Evolutionary conservation across 768 basidiomycete species (phyloP).

Genomic region (Thelephora aurantiotincta): DNA sequence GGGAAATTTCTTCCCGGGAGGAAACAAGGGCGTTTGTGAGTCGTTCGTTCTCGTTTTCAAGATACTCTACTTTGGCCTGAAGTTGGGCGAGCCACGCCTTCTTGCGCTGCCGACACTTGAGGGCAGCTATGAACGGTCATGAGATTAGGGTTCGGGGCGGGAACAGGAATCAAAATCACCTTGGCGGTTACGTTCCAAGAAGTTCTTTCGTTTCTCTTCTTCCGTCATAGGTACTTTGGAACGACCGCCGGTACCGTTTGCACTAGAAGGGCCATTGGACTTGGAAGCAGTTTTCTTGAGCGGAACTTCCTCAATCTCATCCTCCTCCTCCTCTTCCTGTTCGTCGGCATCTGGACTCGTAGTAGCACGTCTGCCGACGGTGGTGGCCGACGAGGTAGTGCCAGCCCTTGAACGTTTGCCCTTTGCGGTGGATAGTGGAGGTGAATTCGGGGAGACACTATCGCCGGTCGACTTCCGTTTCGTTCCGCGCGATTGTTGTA

Average conservation of each 20-base stretch:
- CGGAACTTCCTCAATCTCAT: constrained; percentile 10
- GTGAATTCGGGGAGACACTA: constrained; percentile 16
- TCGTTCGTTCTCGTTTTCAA: constrained; percentile 90
- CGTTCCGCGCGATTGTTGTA: constrained; percentile 26
- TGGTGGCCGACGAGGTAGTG: constrained; percentile 14
- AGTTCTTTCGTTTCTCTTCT: constrained; percentile 95
- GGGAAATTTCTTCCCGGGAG: constrained; percentile 83
- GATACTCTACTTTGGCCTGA: constrained; percentile 86
- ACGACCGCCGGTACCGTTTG: constrained; percentile 3
- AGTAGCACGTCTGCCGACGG: constrained; percentile 9
- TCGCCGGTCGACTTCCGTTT: constrained; percentile 59
- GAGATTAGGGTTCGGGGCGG: neutral
- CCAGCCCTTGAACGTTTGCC: constrained; percentile 25
- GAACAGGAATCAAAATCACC: constrained; percentile 33
- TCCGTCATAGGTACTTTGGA: constrained; percentile 86
- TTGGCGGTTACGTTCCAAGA: constrained; percentile 94
- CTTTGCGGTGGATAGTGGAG: constrained; percentile 4
- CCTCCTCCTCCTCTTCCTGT: constrained; percentile 23
- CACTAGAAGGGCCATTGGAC: neutral
- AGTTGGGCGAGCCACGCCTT: constrained; percentile 93
- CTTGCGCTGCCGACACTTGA: constrained; percentile 98
- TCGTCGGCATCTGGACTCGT: constrained; percentile 16
- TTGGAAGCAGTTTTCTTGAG: neutral
- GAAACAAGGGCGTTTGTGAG: constrained; percentile 76
- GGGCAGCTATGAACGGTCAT: constrained; percentile 48